phyloP scores from a whole-genome alignment of 2,329 filamentous ascomycete genomes.

The Didymella pomorum region DNA sequence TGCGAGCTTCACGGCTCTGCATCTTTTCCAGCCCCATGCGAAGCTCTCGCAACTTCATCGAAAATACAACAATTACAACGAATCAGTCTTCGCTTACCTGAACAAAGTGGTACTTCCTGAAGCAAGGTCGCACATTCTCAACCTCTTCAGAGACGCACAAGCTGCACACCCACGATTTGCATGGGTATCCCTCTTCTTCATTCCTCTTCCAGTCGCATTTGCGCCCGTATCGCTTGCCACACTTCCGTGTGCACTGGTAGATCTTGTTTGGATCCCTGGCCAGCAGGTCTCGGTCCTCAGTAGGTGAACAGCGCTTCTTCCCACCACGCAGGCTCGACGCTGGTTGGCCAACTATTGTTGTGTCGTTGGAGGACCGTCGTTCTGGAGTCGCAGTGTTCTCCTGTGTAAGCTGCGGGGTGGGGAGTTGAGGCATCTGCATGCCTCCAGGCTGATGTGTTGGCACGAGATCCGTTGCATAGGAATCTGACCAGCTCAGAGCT shows the following conservation, averaged over 20 bases:
- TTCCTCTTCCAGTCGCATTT: constrained; percentile 53
- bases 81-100: constrained; percentile 27
- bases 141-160: constrained; percentile 42
- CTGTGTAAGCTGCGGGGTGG: constrained; percentile 12
- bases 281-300: constrained; percentile 40
- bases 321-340: constrained; percentile 36
- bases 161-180: constrained; percentile 47
- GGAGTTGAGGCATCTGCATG: constrained; percentile 4
- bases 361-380: constrained; percentile 29
- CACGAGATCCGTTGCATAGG: constrained; percentile 27
- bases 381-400: constrained; percentile 27
- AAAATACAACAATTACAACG: background rate
- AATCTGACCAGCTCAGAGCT: constrained; percentile 33
- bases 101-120: constrained; percentile 48
- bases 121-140: constrained; percentile 49
- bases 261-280: constrained; percentile 46
- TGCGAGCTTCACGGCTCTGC: background rate
- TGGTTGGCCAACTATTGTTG: constrained; percentile 22
- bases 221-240: constrained; percentile 49
- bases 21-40: background rate
- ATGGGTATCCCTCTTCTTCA: constrained; percentile 50
- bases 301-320: constrained; percentile 48
- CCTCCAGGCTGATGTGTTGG: constrained; percentile 17
- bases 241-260: constrained; percentile 50
- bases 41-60: background rate